Evolutionary conservation across 495 filamentous ascomycete genomes (phyloP), one percentile per base, ranked within the genome.

Genomic region (Articulospora tetracladia): DNA sequence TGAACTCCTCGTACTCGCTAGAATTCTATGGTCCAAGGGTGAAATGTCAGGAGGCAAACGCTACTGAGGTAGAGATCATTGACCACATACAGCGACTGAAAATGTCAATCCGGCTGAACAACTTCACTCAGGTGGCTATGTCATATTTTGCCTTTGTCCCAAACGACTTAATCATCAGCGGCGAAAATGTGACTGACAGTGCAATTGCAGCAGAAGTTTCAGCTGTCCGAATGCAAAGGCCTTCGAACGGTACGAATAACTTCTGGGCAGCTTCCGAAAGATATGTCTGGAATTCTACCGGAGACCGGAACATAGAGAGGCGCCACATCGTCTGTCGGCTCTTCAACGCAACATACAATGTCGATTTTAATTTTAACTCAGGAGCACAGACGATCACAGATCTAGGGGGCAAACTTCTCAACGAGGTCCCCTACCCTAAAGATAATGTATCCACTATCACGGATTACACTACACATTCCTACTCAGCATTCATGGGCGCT

Each of bases 11-110:
- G 0, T 69, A 68, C 34, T 24, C 1, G 13, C 6, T 59, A 1
- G 23, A 51, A 17, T 69, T 67, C 49, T 47, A 54, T 44, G 66
- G 60, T 7, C 66, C 66, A 12, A 22, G n/a, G 8, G 48, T 68
- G 23, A 8, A 62, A 52, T 68, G 66, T 52, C 15, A 48, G 11
- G 39, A 56, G 1, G 51, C 64, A 10, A 64, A 54, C 50, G 10
- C 53, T 4, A 47, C 27, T 4, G 28, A 55, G 6, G 49, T 54
- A 4, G 32, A 8, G 11, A 28, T 55, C n/a, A 66, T 57, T 12
- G 46, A 60, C 7, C 28, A 20, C 20, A 19, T 24, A 4, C 8
- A n/a, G 15, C 3, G n/a, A 3, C 15, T 44, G n/a, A 44, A 17
- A 7, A 44, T 44, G 39, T 7, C 39, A 12, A 3, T 44, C 17